Evolutionary conservation across 805 yeast genomes (phyloP).

Genomic region (Kodamaea sagamina): DNA sequence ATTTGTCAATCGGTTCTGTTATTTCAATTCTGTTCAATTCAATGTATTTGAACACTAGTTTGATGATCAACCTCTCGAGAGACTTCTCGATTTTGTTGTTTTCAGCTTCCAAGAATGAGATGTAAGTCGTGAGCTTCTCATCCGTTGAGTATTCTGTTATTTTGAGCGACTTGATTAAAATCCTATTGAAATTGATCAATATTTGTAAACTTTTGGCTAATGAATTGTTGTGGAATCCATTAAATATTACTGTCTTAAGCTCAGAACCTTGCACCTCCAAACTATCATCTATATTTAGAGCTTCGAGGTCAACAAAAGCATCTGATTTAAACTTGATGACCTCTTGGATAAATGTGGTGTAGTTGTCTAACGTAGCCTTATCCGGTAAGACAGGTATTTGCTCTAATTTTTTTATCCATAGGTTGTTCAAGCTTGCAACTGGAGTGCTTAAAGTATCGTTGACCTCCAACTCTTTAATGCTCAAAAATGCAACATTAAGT

Average conservation of each 20-base stretch:
- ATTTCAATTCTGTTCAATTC: slow-evolving; percentile 2
- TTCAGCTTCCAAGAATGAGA: slow-evolving; percentile 18
- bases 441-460: slow-evolving; percentile 12
- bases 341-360: slow-evolving; percentile 17
- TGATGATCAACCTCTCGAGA: slow-evolving; percentile 22
- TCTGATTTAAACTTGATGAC: slow-evolving; percentile 19
- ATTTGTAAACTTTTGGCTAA: slow-evolving; percentile 24
- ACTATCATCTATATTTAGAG: not conserved
- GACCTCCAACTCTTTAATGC: slow-evolving; percentile 15
- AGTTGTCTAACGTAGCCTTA: not conserved
- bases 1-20: slow-evolving; percentile 23
- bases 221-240: slow-evolving; percentile 22
- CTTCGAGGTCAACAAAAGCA: slow-evolving; percentile 6
- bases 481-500: slow-evolving; percentile 27
- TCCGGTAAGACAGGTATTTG: slow-evolving; percentile 25
- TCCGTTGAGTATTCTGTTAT: slow-evolving; percentile 6
- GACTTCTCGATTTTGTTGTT: slow-evolving; percentile 20
- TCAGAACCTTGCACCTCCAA: not conserved
- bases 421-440: slow-evolving; percentile 23
- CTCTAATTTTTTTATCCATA: slow-evolving; percentile 24
- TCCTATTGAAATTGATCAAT: slow-evolving; percentile 24
- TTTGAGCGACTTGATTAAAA: slow-evolving; percentile 21
- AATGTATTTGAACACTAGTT: slow-evolving; percentile 18
- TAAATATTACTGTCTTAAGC: not conserved
- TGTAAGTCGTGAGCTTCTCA: slow-evolving; percentile 2